Evolutionary conservation across 139 green algal genomes (phyloP).

Genomic region (Chlamydomonas eustigma): DNA sequence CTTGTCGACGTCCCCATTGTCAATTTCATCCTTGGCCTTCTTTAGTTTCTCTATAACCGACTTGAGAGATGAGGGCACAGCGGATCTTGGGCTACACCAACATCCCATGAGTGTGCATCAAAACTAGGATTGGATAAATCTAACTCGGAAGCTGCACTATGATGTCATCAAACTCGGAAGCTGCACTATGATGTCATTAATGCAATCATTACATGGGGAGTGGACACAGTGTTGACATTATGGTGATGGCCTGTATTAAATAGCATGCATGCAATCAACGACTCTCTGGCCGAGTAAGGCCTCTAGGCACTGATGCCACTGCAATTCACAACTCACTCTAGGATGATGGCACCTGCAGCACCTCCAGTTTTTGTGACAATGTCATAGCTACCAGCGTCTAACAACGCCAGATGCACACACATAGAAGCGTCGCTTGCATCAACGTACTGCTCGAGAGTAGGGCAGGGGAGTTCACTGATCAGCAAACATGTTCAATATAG

Average conservation of each 20-base stretch:
- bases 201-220: too few relatives aligned
- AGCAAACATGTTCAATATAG: not conserved
- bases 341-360: constrained; percentile 68
- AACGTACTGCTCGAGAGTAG: constrained; percentile 35
- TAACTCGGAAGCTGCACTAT: not conserved
- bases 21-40: constrained; percentile 59
- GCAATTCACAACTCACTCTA: constrained; percentile 17
- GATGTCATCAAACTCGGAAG: too few relatives aligned
- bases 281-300: too few relatives aligned
- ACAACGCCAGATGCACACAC: constrained; percentile 56
- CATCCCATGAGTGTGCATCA: too few relatives aligned
- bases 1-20: constrained; percentile 33
- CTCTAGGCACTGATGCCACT: not conserved
- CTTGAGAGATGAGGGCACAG: constrained; percentile 33
- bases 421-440: constrained; percentile 44
- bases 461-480: too few relatives aligned
- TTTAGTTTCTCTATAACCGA: constrained; percentile 48
- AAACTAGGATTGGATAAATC: too few relatives aligned
- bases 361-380: constrained; percentile 61
- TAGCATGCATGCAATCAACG: not conserved
- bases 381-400: constrained; percentile 75
- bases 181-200: too few relatives aligned
- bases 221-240: not conserved
- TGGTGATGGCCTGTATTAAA: not conserved
- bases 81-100: not conserved